Evolutionary conservation across 768 basidiomycete species (phyloP), one percentile per base, ranked within the genome.

Genomic region (Calocera viscosa): DNA sequence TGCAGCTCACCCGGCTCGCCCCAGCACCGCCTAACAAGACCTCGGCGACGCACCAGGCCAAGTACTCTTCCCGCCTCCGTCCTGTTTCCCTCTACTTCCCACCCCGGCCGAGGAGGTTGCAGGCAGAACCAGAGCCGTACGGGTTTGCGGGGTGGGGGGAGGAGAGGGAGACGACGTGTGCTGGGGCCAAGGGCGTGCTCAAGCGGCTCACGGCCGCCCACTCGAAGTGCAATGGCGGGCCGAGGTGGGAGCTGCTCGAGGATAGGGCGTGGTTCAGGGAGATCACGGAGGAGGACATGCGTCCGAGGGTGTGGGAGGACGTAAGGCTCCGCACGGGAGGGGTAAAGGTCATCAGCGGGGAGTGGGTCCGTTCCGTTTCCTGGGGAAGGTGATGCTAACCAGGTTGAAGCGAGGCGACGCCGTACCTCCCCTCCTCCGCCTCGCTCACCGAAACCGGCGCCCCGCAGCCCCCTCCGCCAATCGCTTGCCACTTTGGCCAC

Each of bases 211-310:
- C 81, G 71, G 89, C 85, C 71, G 79, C 86, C 0, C 89, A 86
- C 86, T 84, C 87, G 0, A 84, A 82, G 71, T 89, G 88, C 69
- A 82, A 88, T 16, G 89, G 90, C 2, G 90, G 91, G 0, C 89
- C 90, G 0, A 71, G 90, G 5, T 92, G 90, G 89, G 86, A 91
- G 67, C 74, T 91, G 38, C 75, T 82, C 47, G 91, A 93, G 72
- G 91, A 93, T 69, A 76, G 89, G 64, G 83, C 82, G 0, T 92
- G 87, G 82, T 91, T 79, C 74, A 90, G 88, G 72, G 90, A 91
- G 39, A 65, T 64, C 63, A 38, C 47, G 14, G 64, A 47, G 5
- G 11, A 49, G 14, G 67, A 70, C 16, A 32, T 24, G 1, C 63
- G 68, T 22, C 65, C 68, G 12, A 47, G 38, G 22, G 68, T 66